Conservation (phyloP, 306 rosid species). For the Benincasa hispida region DNA sequence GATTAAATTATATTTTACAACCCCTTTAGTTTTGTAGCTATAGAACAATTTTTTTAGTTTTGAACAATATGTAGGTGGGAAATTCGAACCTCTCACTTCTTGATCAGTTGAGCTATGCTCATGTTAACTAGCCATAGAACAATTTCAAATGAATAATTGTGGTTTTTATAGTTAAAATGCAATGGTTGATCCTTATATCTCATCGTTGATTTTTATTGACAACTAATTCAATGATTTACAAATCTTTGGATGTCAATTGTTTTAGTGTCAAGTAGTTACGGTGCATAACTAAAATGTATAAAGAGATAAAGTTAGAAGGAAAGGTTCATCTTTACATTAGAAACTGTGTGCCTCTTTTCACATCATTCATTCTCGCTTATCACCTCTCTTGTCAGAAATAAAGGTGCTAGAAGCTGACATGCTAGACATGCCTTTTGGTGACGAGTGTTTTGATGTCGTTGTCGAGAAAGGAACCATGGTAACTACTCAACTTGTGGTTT, state of each 20-base stretch:
- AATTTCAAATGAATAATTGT: not conserved
- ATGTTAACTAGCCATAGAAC: no score
- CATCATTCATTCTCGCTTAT: not conserved
- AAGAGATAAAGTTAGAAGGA: not conserved
- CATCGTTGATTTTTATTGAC: not conserved
- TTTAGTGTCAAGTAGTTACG: not conserved
- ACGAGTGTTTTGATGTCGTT: slow-evolving; percentile 70
- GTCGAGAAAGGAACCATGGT: slow-evolving; percentile 98
- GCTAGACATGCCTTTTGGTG: slow-evolving; percentile 82
- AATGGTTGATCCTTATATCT: not conserved
- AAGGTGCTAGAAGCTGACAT: slow-evolving; percentile 90
- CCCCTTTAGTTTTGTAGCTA: not conserved
- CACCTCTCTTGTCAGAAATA: slow-evolving; percentile 43
- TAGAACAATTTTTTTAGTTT: not conserved
- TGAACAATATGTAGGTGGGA: no score
- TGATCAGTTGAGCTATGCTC: no score
- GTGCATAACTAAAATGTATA: not conserved
- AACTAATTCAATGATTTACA: not conserved
- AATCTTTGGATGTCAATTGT: not conserved
- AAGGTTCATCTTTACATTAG: not conserved
- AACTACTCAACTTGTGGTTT: slow-evolving; percentile 14
- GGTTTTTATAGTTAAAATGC: not conserved
- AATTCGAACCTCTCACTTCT: no score
- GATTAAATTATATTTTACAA: not conserved
- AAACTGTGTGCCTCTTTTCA: not conserved